Base-by-base conservation (phyloP, 2,329 filamentous ascomycete genomes). In the Thielaviopsis ethacetica region DNA sequence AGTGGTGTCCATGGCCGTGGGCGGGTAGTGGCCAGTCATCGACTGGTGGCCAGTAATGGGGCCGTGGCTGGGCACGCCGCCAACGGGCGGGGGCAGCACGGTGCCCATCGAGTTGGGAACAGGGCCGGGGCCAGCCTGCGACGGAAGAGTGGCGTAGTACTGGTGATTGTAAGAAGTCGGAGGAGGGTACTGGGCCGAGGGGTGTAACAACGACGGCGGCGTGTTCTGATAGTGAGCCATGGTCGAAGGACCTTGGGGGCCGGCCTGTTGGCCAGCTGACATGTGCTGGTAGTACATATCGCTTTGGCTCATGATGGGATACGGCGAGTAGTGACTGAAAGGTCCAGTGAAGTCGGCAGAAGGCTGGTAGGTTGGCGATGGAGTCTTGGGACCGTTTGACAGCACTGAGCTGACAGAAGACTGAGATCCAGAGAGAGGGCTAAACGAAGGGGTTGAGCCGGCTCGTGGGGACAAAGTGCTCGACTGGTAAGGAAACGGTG, bases 221-320 rank as follows among this genome's bases (percentile, higher is more conserved):
- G 87, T 86, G 59, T 85, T 83, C n/a, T 81, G 75, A 71, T 95
- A 95, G 65, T 91, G 87, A 52, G 80, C 75, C 70, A 94, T 79
- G 27, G 49, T 54, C 17, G 59, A 44, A 56, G 77, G 78, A 61
- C 83, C 77, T 69, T 90, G 86, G 10, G 87, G 84, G 61, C 83
- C 77, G 66, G 86, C 86, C 62, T 83, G 78, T 69, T 88, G 87
- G 62, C 84, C 85, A 64, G 84, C 81, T 66, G 87, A 86, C 76
- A 94, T 84, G 71, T 93, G 87, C 66, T 81, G 75, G 68, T 93
- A 90, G 71, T 95, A 93, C 84, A 94, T 87, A 66, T 95, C 91
- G 65, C 83, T 79, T 72, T 86, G 85, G 75, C 95, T 95, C 91
- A 96, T 95, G 72, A 76, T 74, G 66, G 72, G 67, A 62, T 76